A percentile compares a stretch with the other conserved stretches of the same genome.
Evolutionary conservation across 1,284 basidiomycete species (phyloP).

Genomic region (Sanghuangporus sanghuang): DNA sequence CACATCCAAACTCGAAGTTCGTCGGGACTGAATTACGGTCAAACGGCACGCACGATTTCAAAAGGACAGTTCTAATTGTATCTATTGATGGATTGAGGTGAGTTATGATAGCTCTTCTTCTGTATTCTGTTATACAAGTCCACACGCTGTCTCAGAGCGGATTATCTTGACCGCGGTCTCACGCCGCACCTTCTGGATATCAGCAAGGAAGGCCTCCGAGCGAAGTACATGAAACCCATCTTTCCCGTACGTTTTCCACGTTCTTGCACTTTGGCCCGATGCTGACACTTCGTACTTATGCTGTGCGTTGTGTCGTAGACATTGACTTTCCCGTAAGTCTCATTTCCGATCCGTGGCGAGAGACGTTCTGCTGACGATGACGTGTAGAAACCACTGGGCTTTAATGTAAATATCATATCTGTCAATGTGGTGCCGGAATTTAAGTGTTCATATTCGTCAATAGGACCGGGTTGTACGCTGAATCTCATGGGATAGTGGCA

Average conservation of each 20-base stretch:
- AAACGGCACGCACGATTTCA: conserved; percentile 77
- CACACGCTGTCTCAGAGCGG: conserved; percentile 46
- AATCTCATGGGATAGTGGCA: conserved; percentile 86
- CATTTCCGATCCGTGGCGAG: neutral
- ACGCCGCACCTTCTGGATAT: conserved; percentile 79
- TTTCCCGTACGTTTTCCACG: conserved; percentile 64
- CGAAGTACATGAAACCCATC: conserved; percentile 78
- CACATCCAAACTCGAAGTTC: conserved; percentile 16
- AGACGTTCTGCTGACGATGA: neutral
- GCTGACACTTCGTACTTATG: neutral
- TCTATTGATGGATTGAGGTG: conserved; percentile 84
- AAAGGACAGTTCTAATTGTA: conserved; percentile 75
- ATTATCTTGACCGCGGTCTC: conserved; percentile 76
- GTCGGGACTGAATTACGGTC: conserved; percentile 27
- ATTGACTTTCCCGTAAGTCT: conserved; percentile 80
- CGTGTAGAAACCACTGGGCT: conserved; percentile 76
- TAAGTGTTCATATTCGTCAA: neutral
- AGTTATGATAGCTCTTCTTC: conserved; percentile 21
- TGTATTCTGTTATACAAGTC: neutral
- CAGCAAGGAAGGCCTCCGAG: conserved; percentile 74
- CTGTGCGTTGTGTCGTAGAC: conserved; percentile 41
- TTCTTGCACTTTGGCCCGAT: neutral
- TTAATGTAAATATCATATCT: conserved; percentile 49
- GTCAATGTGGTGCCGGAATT: neutral
- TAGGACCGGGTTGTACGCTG: conserved; percentile 84